Evolutionary conservation across 768 basidiomycete species (phyloP).

Genomic region (Scleroderma citrinum): DNA sequence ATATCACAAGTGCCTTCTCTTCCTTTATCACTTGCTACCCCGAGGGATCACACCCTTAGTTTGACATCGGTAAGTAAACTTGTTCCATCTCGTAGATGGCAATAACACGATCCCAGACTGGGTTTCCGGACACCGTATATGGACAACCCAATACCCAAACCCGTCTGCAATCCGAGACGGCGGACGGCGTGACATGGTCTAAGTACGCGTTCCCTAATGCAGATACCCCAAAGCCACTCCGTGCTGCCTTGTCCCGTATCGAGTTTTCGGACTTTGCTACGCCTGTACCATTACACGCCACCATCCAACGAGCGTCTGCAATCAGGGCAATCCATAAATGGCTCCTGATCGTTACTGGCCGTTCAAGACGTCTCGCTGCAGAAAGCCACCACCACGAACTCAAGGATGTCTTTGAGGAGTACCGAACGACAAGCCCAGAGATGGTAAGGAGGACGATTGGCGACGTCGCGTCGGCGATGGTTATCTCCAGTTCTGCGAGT

Average conservation of each 20-base stretch:
- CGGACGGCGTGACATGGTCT: conserved; percentile 74
- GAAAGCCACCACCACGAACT: conserved; percentile 73
- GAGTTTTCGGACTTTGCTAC: conserved; percentile 54
- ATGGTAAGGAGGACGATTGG: conserved; percentile 74
- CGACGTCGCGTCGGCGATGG: conserved; percentile 78
- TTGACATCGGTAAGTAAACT: conserved; percentile 41
- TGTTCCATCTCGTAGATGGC: not conserved
- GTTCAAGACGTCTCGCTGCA: conserved; percentile 66
- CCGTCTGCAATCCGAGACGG: conserved; percentile 73
- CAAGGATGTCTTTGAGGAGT: conserved; percentile 50
- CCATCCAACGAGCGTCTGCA: conserved; percentile 38
- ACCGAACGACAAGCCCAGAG: conserved; percentile 12
- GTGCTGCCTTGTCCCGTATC: conserved; percentile 47
- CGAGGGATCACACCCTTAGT: conserved; percentile 32
- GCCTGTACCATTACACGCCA: conserved; percentile 54
- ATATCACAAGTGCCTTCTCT: conserved; percentile 22
- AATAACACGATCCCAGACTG: conserved; percentile 19
- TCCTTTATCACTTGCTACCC: not conserved
- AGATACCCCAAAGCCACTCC: conserved; percentile 10
- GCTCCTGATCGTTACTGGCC: conserved; percentile 63
- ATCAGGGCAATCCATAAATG: conserved; percentile 28
- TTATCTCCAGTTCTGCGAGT: conserved; percentile 48
- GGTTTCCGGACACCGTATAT: conserved; percentile 66
- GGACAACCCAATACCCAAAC: conserved; percentile 57
- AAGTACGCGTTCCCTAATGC: conserved; percentile 41